Percentiles rank a stretch among this genome's conserved stretches.
phyloP scores from a whole-genome alignment of 768 basidiomycete genomes.

The Tylopilus sp. region DNA sequence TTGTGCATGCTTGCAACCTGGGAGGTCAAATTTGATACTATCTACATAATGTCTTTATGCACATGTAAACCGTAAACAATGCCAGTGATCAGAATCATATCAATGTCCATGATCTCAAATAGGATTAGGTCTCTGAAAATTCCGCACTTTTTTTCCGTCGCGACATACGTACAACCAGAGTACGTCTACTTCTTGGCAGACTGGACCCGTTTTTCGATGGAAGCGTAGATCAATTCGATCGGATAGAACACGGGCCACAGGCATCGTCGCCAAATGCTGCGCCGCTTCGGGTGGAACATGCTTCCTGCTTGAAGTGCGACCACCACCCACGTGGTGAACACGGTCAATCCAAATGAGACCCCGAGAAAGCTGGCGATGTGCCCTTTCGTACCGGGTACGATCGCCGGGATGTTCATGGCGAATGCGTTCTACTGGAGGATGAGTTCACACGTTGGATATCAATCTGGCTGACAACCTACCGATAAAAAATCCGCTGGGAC shows the following conservation, averaged over 20 bases:
- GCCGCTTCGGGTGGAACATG: constrained; percentile 3
- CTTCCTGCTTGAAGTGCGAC: constrained; percentile 45
- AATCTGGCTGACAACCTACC: constrained; percentile 12
- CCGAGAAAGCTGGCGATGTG: constrained; percentile 38
- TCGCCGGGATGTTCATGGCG: constrained; percentile 31
- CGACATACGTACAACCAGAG: neutral
- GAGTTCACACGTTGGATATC: neutral
- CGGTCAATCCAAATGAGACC: constrained; percentile 45
- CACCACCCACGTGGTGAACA: constrained; percentile 53
- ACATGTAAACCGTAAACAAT: too few relatives aligned
- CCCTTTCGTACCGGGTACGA: constrained; percentile 20
- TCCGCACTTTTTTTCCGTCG: neutral
- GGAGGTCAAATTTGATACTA: too few relatives aligned
- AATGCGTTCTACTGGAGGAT: constrained; percentile 29
- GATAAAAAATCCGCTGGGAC: constrained; percentile 48
- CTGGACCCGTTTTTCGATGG: neutral
- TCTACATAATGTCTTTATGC: too few relatives aligned
- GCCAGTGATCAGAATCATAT: too few relatives aligned
- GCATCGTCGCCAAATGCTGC: constrained; percentile 3
- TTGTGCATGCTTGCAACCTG: too few relatives aligned
- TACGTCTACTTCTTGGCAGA: neutral
- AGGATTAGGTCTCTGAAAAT: neutral
- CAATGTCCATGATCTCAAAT: too few relatives aligned
- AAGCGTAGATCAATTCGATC: neutral
- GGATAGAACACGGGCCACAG: constrained; percentile 22